These are phyloP conservation scores for Mucor mucedo DNA, from an alignment of 371 early-diverging fungal species.

Conservation along the genomic window DNA sequence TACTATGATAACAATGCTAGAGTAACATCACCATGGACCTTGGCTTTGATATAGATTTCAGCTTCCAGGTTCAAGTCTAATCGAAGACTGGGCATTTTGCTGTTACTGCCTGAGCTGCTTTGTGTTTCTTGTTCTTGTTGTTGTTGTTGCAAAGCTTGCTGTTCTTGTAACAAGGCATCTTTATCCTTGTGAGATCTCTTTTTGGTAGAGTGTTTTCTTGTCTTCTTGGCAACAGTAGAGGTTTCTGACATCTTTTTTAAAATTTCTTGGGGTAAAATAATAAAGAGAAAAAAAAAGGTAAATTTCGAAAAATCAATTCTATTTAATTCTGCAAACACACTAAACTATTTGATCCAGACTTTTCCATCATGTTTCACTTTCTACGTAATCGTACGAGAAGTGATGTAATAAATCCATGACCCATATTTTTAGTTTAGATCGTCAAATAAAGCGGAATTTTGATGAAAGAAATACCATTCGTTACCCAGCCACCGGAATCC, in stretches of 20 bases:
- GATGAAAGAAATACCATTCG: not conserved
- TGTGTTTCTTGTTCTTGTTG: conserved; percentile 9
- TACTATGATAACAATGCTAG: conserved; percentile 26
- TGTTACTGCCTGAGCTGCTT: not conserved
- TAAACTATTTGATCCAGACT: no score
- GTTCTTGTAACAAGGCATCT: not conserved
- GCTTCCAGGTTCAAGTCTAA: conserved; percentile 34
- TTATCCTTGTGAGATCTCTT: not conserved
- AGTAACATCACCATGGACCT: conserved; percentile 32
- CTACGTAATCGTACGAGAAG: not conserved
- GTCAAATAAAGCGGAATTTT: not conserved
- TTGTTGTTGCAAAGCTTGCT: conserved; percentile 6
- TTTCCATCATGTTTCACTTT: not conserved
- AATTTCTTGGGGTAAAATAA: not conserved
- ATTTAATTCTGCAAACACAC: not conserved
- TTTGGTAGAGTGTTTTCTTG: conserved; percentile 7
- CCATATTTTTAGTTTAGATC: not conserved
- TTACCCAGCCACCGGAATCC: not conserved
- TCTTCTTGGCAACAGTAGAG: conserved; percentile 1
- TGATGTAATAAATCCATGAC: not conserved
- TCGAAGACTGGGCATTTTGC: conserved; percentile 26
- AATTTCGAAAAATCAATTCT: not conserved
- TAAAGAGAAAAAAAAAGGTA: conserved; percentile 3
- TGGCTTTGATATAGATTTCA: conserved; percentile 30
- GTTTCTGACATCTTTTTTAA: conserved; percentile 13